Percentiles rank a stretch among this genome's conserved stretches.
These are phyloP conservation scores for Phytophthora hybrid DNA, from an alignment of 352 stramenopile genomes.

Conservation along the genomic window DNA sequence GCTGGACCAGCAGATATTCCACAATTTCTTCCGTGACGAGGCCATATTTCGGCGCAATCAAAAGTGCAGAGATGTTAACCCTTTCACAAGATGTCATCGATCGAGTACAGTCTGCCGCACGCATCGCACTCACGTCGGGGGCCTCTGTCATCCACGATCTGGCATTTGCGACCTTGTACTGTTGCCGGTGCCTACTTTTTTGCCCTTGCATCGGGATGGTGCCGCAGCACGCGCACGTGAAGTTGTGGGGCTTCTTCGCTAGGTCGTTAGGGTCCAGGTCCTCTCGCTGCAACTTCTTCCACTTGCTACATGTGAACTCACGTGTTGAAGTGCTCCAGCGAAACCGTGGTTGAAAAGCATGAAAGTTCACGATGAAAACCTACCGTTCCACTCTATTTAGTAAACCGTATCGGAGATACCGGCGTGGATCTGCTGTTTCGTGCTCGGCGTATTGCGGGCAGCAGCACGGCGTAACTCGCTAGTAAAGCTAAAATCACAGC, in stretches of 20 bases:
- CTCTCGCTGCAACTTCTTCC: neutral
- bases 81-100: too few species aligned
- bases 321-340: too few species aligned
- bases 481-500: constrained; percentile 30
- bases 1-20: neutral
- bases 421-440: constrained; percentile 20
- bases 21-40: neutral
- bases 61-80: neutral
- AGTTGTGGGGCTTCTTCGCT: neutral
- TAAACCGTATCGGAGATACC: constrained; percentile 22
- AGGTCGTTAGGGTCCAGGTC: neutral
- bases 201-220: neutral
- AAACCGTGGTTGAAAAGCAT: neutral
- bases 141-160: neutral
- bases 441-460: constrained; percentile 40
- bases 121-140: neutral
- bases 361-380: neutral
- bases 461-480: constrained; percentile 22
- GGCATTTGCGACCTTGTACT: neutral
- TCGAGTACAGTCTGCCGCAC: neutral
- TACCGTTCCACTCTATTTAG: constrained; percentile 20
- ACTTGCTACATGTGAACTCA: neutral
- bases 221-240: neutral
- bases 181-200: neutral
- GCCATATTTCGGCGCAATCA: neutral